Evolutionary conservation across 176 grass and related monocot genomes (phyloP).

Genomic region (Aegilops longissima): DNA sequence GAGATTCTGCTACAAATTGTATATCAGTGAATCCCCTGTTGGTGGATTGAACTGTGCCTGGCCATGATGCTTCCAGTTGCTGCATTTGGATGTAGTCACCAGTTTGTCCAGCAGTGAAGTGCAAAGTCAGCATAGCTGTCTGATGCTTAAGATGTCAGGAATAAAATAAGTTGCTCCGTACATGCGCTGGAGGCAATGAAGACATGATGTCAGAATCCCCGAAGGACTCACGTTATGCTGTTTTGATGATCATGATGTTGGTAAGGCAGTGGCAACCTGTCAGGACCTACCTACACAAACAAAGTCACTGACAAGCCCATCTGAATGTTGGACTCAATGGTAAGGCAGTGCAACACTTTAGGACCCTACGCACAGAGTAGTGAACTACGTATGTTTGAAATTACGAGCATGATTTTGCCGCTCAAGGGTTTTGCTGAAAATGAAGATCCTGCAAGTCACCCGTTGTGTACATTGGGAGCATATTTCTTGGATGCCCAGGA

Average conservation of each 20-base stretch:
- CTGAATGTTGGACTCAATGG: background rate
- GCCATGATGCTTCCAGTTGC: constrained; percentile 8
- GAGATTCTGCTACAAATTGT: background rate
- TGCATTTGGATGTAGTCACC: constrained; percentile 10
- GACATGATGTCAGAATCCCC: background rate
- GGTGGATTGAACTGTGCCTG: constrained; percentile 1
- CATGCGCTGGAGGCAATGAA: background rate
- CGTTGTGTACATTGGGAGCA: background rate
- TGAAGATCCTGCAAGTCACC: background rate
- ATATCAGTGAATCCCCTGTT: background rate
- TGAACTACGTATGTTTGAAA: background rate
- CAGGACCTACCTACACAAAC: background rate
- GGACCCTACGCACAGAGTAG: background rate
- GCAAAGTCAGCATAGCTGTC: background rate
- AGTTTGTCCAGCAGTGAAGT: background rate
- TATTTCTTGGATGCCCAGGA: background rate
- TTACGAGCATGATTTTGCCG: background rate
- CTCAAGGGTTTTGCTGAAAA: background rate
- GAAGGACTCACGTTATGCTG: background rate
- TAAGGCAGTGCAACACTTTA: background rate
- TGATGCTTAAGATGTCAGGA: constrained; percentile 9
- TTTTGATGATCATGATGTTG: background rate
- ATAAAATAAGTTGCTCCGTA: background rate
- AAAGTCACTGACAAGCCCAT: background rate
- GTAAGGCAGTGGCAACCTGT: background rate